phyloP scores from a whole-genome alignment of 2,329 filamentous ascomycete genomes.

The Exserohilum rostratum region DNA sequence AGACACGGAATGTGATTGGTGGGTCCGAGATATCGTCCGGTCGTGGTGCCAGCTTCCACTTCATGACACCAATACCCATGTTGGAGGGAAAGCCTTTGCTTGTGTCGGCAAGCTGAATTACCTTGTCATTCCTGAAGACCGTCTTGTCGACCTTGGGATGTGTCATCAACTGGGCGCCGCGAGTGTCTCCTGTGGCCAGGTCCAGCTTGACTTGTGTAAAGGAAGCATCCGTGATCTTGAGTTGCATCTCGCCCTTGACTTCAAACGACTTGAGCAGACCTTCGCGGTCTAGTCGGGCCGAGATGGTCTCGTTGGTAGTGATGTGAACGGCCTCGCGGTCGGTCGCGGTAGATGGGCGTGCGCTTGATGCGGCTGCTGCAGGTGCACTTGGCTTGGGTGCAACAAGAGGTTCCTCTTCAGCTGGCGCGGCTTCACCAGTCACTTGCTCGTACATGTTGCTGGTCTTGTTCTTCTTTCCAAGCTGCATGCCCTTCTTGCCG shows the following conservation, averaged over 20 bases:
- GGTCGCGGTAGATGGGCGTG: conserved; percentile 68
- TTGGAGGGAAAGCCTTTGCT: conserved; percentile 92
- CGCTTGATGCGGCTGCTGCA: conserved; percentile 58
- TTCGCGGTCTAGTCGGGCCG: conserved; percentile 85
- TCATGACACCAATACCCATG: conserved; percentile 88
- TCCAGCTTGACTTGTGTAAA: conserved; percentile 91
- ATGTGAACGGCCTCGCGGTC: conserved; percentile 88
- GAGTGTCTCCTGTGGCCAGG: conserved; percentile 74
- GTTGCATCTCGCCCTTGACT: conserved; percentile 88
- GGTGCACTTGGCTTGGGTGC: conserved; percentile 59
- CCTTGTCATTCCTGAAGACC: conserved; percentile 80
- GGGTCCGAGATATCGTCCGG: conserved; percentile 79
- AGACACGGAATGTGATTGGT: conserved; percentile 95
- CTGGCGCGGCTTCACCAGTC: conserved; percentile 80
- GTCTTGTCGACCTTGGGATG: conserved; percentile 96
- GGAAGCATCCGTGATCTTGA: conserved; percentile 85
- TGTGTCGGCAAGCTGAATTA: conserved; percentile 88
- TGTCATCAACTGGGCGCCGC: conserved; percentile 89
- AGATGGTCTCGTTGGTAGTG: conserved; percentile 87
- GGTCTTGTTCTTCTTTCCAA: conserved; percentile 98
- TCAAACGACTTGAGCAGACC: conserved; percentile 84
- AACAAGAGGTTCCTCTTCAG: conserved; percentile 81
- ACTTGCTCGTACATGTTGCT: conserved; percentile 98
- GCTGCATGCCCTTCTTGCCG: conserved; percentile 97
- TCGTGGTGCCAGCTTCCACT: conserved; percentile 88